Evolutionary conservation across 345 rosid species (phyloP).

Genomic region (Gossypium thurberi): DNA sequence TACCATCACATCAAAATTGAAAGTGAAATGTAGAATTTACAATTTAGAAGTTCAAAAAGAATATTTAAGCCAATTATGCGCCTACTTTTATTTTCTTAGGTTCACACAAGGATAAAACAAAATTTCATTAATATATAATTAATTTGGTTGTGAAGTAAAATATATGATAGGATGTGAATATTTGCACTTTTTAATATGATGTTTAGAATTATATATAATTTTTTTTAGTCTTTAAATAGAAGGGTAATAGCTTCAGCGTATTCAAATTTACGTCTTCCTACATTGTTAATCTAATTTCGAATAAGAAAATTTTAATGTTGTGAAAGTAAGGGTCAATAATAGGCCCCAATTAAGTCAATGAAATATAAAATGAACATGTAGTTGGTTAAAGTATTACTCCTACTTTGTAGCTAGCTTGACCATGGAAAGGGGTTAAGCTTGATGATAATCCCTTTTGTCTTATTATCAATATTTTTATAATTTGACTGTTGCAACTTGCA

Average conservation of each 20-base stretch:
- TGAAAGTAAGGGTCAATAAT: neutral
- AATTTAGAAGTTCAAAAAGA: neutral
- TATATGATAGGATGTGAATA: too few relatives aligned
- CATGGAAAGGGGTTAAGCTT: neutral
- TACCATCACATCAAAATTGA: neutral
- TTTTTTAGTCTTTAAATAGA: accelerated
- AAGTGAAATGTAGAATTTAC: neutral
- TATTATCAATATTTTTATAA: neutral
- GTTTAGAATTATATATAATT: accelerated
- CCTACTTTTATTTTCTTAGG: neutral
- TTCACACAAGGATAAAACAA: neutral
- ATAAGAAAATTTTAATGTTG: neutral
- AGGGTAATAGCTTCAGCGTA: accelerated
- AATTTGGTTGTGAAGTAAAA: neutral
- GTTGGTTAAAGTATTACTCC: neutral
- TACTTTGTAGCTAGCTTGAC: neutral
- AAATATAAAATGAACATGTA: neutral
- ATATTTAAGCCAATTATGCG: neutral
- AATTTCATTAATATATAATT: neutral
- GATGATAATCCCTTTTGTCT: slow-evolving; percentile 3
- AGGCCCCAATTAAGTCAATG: neutral
- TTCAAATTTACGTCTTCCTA: accelerated
- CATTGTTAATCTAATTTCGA: neutral
- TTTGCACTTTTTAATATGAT: accelerated
- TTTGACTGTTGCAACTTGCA: neutral